Conservation (phyloP, 2,329 filamentous ascomycete genomes). For the Arthrobotrys iridis region DNA sequence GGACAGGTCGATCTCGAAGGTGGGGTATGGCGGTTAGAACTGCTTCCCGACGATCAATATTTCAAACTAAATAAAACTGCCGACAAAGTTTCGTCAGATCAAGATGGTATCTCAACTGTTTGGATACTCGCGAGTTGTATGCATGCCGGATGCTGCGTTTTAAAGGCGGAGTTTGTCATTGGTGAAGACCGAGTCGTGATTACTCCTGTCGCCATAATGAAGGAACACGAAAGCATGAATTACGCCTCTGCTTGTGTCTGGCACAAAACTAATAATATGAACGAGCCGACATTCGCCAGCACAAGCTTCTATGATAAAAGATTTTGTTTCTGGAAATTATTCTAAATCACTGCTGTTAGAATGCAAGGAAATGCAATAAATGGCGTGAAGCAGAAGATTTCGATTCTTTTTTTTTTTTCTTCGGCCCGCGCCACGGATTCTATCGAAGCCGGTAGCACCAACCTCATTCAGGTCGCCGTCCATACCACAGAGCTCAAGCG, state of each 20-base stretch:
- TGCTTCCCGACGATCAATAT: conserved; percentile 57
- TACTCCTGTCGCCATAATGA: conserved; percentile 74
- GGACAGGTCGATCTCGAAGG: conserved; percentile 75
- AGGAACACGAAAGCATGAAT: conserved; percentile 93
- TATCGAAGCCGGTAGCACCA: conserved; percentile 9
- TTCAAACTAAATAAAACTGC: neutral
- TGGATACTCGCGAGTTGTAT: conserved; percentile 87
- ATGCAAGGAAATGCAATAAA: neutral
- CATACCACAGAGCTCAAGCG: neutral
- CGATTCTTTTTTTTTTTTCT: too few species aligned
- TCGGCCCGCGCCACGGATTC: conserved; percentile 14
- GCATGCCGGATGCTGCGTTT: conserved; percentile 83
- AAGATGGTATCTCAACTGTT: conserved; percentile 52
- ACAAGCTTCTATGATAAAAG: conserved; percentile 68
- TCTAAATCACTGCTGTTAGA: too few species aligned
- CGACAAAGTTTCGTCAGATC: neutral
- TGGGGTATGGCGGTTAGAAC: conserved; percentile 86
- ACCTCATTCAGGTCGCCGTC: conserved; percentile 31
- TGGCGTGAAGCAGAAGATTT: neutral
- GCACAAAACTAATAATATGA: conserved; percentile 21
- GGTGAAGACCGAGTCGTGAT: conserved; percentile 68
- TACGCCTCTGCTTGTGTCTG: conserved; percentile 77
- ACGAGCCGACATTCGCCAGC: conserved; percentile 41
- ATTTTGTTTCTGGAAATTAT: conserved; percentile 65
- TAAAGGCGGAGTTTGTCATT: conserved; percentile 67